Evolutionary conservation across 768 basidiomycete genomes (phyloP).

Genomic region (Hirschioporus abietinus): DNA sequence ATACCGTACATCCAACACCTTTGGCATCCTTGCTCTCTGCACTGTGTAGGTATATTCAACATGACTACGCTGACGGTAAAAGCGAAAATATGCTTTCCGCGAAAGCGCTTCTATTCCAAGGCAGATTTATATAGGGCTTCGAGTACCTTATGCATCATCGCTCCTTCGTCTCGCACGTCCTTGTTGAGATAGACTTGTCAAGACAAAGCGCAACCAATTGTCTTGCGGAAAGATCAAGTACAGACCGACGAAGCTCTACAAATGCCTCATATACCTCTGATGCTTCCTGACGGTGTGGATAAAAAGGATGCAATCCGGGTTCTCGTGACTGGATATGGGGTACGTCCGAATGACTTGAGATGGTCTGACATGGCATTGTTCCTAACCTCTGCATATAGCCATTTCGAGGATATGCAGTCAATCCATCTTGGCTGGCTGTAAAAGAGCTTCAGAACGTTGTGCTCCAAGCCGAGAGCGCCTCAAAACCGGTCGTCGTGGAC

Average conservation of each 20-base stretch:
- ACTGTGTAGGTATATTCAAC: no score
- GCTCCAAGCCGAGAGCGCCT: constrained; percentile 35
- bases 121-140: not conserved
- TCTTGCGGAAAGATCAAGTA: not conserved
- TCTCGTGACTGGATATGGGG: constrained; percentile 50
- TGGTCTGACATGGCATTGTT: not conserved
- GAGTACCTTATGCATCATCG: no score
- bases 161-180: no score
- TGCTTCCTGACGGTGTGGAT: not conserved
- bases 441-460: constrained; percentile 53
- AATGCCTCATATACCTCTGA: constrained; percentile 1
- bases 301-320: constrained; percentile 36
- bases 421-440: constrained; percentile 72
- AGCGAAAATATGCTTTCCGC: not conserved
- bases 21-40: no score
- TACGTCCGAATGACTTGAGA: constrained; percentile 25
- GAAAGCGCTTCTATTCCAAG: not conserved
- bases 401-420: constrained; percentile 47
- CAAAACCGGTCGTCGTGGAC: constrained; percentile 20
- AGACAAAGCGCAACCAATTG: no score
- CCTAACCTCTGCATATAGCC: constrained; percentile 34
- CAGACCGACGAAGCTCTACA: not conserved
- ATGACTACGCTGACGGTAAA: no score
- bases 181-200: no score
- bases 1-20: no score